These are phyloP conservation scores for Gossypium aridum DNA, from an alignment of 441 rosid genomes.

Conservation along the genomic window DNA sequence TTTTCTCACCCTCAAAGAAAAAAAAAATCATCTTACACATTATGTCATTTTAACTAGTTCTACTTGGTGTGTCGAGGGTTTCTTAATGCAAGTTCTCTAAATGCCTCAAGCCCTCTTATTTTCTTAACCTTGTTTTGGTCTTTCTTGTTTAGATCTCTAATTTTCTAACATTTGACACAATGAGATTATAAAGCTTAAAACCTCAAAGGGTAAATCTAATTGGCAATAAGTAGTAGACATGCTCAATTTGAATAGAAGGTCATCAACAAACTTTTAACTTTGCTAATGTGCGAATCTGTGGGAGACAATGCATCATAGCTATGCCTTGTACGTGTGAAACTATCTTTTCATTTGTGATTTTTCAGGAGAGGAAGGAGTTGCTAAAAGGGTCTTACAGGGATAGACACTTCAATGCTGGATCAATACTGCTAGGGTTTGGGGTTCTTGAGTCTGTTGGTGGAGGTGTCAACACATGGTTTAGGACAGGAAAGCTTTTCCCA, in stretches of 20 bases:
- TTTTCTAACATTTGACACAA: not conserved
- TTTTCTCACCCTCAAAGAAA: no score
- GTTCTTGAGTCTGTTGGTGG: slow-evolving; percentile 71
- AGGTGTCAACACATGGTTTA: slow-evolving; percentile 74
- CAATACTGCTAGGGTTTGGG: slow-evolving; percentile 78
- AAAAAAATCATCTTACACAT: not conserved
- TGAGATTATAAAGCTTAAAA: not conserved
- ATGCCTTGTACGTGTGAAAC: not conserved
- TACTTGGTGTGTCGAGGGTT: not conserved
- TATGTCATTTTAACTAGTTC: not conserved
- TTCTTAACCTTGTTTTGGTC: not conserved
- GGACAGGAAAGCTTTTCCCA: slow-evolving; percentile 88
- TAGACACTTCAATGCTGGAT: slow-evolving; percentile 77
- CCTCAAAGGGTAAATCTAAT: not conserved
- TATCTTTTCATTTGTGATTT: not conserved
- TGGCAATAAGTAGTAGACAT: not conserved
- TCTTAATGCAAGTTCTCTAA: not conserved
- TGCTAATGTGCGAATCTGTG: not conserved
- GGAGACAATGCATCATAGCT: not conserved
- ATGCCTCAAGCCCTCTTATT: not conserved
- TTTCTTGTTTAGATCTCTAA: not conserved
- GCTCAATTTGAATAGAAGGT: not conserved
- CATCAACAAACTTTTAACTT: not conserved
- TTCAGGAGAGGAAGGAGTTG: slow-evolving; percentile 82
- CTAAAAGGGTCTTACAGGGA: slow-evolving; percentile 72